phyloP scores from a whole-genome alignment of 192 early-diverging fungal species.

The Umbelopsis sp. region DNA sequence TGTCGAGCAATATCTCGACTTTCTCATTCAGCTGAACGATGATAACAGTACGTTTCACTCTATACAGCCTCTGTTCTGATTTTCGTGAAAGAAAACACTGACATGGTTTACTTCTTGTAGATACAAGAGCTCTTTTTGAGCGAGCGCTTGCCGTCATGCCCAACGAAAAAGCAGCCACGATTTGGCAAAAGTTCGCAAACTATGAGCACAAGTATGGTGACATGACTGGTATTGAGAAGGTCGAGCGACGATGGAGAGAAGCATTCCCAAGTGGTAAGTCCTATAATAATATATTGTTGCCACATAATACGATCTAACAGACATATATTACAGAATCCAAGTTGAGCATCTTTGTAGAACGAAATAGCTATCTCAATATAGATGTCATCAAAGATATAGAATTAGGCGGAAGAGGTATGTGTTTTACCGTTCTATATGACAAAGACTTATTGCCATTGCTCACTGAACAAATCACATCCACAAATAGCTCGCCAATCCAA shows the following conservation, averaged over 20 bases:
- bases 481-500: constrained; percentile 21
- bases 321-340: constrained; percentile 45
- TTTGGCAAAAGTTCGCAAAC: constrained; percentile 84
- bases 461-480: neutral
- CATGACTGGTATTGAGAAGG: constrained; percentile 67
- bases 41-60: constrained; percentile 73
- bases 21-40: constrained; percentile 87
- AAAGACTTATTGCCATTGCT: no score
- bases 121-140: constrained; percentile 90
- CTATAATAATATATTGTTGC: neutral
- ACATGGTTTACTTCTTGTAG: constrained; percentile 39
- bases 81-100: neutral
- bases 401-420: constrained; percentile 67
- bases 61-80: neutral
- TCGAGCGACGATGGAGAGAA: constrained; percentile 78
- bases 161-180: constrained; percentile 65
- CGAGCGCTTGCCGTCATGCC: constrained; percentile 74
- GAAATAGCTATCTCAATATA: constrained; percentile 81
- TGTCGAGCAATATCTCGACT: constrained; percentile 83
- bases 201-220: constrained; percentile 92
- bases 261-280: constrained; percentile 67
- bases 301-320: neutral
- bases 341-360: constrained; percentile 62
- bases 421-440: no score
- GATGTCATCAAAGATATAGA: constrained; percentile 72